Percentiles rank a stretch among this genome's conserved stretches.
Conservation (phyloP, 2,329 filamentous ascomycete species). For the Fonsecaea pedrosoi region DNA sequence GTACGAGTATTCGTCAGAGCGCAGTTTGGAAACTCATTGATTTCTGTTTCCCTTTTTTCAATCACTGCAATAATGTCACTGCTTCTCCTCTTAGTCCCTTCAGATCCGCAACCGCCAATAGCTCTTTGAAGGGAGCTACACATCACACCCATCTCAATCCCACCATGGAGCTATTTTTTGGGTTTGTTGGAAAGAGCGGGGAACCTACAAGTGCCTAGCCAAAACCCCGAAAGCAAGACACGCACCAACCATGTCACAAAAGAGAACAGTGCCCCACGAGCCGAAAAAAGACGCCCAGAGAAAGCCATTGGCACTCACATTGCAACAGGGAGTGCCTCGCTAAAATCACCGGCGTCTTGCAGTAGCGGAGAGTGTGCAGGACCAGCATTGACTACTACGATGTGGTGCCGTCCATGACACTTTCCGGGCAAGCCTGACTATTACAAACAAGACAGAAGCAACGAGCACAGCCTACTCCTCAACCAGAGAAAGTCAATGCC, state of each 20-base stretch:
- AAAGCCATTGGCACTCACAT: constrained; percentile 7
- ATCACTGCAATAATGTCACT: neutral
- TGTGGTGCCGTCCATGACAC: constrained; percentile 3
- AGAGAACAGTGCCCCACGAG: constrained; percentile 5
- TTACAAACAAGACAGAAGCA: neutral
- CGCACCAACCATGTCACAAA: constrained; percentile 13
- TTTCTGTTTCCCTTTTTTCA: neutral
- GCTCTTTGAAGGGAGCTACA: neutral
- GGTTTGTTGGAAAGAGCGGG: neutral
- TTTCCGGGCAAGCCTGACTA: neutral
- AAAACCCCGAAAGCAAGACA: constrained; percentile 15
- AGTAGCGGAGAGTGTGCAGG: constrained; percentile 20
- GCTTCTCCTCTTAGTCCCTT: neutral
- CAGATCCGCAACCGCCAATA: neutral
- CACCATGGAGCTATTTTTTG: neutral
- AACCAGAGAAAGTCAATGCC: neutral
- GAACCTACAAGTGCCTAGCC: constrained; percentile 8
- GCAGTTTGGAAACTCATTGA: neutral
- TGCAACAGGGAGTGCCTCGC: constrained; percentile 11
- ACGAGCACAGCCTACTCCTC: neutral
- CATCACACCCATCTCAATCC: neutral
- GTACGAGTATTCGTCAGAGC: neutral
- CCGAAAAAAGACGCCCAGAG: constrained; percentile 13
- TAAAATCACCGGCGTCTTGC: constrained; percentile 19
- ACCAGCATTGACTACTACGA: constrained; percentile 18